phyloP scores from a whole-genome alignment of 2,329 filamentous ascomycete genomes.

The Annulohypoxylon truncatum region DNA sequence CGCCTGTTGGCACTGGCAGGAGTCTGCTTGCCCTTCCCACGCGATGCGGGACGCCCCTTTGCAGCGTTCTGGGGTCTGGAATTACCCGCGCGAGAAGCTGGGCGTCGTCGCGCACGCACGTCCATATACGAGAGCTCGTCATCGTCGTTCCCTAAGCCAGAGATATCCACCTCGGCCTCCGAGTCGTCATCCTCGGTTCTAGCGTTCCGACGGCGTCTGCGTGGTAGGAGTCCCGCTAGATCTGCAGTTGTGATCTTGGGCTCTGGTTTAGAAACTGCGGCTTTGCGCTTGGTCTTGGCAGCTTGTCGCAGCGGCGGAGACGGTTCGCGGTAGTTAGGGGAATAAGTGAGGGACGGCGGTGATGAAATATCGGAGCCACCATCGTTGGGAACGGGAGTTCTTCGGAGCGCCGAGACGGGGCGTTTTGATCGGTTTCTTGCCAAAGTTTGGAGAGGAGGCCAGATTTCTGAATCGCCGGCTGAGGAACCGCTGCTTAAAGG shows the following conservation, averaged over 20 bases:
- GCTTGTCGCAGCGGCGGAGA: slow-evolving; percentile 46
- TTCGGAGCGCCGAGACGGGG: slow-evolving; percentile 44
- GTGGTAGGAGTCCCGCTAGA: slow-evolving; percentile 65
- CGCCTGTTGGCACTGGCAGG: slow-evolving; percentile 22
- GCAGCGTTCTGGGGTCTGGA: slow-evolving; percentile 41
- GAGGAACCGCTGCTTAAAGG: slow-evolving; percentile 65
- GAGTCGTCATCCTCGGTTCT: slow-evolving; percentile 53
- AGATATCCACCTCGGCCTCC: slow-evolving; percentile 62
- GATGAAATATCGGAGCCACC: slow-evolving; percentile 69
- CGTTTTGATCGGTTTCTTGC: slow-evolving; percentile 57
- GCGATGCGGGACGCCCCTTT: slow-evolving; percentile 10
- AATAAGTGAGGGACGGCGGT: slow-evolving; percentile 74
- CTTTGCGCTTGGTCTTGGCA: slow-evolving; percentile 50
- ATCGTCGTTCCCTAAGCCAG: slow-evolving; percentile 63
- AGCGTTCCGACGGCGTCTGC: slow-evolving; percentile 58
- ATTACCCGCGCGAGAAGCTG: slow-evolving; percentile 47
- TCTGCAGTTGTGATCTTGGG: slow-evolving; percentile 65
- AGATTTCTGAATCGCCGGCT: slow-evolving; percentile 57
- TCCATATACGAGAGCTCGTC: slow-evolving; percentile 66
- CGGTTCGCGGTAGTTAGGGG: slow-evolving; percentile 64
- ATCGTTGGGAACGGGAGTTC: slow-evolving; percentile 55
- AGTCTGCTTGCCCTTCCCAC: slow-evolving; percentile 27
- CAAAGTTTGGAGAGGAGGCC: slow-evolving; percentile 65
- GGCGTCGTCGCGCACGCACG: slow-evolving; percentile 50
- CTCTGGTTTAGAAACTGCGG: slow-evolving; percentile 50